Percentiles rank a stretch among this genome's conserved stretches.
Evolutionary conservation across 1,284 basidiomycete species (phyloP).

Genomic region (Peniophora sp.): DNA sequence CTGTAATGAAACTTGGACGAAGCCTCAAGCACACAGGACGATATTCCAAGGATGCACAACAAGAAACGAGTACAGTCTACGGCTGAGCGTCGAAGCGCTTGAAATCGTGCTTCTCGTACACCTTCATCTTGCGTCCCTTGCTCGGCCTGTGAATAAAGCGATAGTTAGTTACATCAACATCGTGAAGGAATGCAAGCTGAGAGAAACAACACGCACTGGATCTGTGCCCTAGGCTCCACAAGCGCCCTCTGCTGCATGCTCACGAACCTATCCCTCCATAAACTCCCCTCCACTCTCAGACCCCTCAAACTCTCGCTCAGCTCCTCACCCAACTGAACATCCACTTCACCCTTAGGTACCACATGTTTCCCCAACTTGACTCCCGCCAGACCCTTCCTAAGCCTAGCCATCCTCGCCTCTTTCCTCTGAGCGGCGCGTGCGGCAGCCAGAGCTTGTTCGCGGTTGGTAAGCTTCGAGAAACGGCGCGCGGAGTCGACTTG

Average conservation of each 20-base stretch:
- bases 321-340: constrained; percentile 91
- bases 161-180: no score
- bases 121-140: constrained; percentile 51
- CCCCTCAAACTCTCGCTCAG: constrained; percentile 80
- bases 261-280: constrained; percentile 86
- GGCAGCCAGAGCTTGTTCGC: constrained; percentile 1
- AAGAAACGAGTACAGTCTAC: no score
- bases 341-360: constrained; percentile 62
- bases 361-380: constrained; percentile 71
- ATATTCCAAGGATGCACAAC: no score
- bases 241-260: constrained; percentile 75
- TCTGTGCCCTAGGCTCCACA: constrained; percentile 66
- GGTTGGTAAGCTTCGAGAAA: constrained; percentile 36
- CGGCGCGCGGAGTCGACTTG: constrained; percentile 47
- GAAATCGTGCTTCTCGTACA: constrained; percentile 88
- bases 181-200: no score
- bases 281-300: constrained; percentile 89
- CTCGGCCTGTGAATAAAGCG: constrained; percentile 54
- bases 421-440: constrained; percentile 31
- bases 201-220: constrained; percentile 72
- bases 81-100: constrained; percentile 58
- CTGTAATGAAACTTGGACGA: no score
- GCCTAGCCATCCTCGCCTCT: constrained; percentile 30
- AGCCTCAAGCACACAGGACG: no score
- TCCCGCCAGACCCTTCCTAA: constrained; percentile 54